Evolutionary conservation across 2,329 filamentous ascomycete genomes (phyloP).

Genomic region (Drechslerella coelobrocha): DNA sequence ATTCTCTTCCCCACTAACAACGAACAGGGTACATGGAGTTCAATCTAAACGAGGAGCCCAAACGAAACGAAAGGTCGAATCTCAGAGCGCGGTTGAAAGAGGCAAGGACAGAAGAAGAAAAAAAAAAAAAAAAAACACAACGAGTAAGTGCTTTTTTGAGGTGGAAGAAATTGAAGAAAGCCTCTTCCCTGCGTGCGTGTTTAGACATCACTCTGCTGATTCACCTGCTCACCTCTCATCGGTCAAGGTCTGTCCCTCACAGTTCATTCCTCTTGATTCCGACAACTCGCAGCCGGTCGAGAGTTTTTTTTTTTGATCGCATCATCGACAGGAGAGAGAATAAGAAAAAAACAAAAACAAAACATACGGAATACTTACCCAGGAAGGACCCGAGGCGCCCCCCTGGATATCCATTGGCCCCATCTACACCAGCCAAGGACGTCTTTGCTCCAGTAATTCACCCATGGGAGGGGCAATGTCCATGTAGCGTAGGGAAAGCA

Average conservation of each 20-base stretch:
- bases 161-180: constrained; percentile 49
- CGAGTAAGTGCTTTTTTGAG: constrained; percentile 35
- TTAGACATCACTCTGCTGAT: constrained; percentile 51
- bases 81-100: constrained; percentile 44
- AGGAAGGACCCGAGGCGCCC: constrained; percentile 49
- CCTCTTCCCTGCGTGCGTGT: constrained; percentile 49
- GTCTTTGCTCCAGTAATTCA: constrained; percentile 48
- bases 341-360: constrained; percentile 27
- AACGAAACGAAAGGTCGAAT: constrained; percentile 34
- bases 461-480: constrained; percentile 50
- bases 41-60: constrained; percentile 49
- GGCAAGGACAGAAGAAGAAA: constrained; percentile 24
- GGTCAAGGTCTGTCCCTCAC: constrained; percentile 44
- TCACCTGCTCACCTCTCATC: constrained; percentile 45
- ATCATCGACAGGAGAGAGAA: constrained; percentile 44
- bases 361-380: constrained; percentile 30
- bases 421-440: constrained; percentile 50
- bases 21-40: constrained; percentile 49
- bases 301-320: constrained; percentile 45
- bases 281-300: constrained; percentile 34
- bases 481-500: constrained; percentile 49
- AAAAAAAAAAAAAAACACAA: constrained; percentile 32
- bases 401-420: constrained; percentile 49
- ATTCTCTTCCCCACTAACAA: constrained; percentile 42
- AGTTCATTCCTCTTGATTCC: constrained; percentile 39